Evolutionary conservation across 768 basidiomycete species (phyloP).

Genomic region (Calvatia gigantea): DNA sequence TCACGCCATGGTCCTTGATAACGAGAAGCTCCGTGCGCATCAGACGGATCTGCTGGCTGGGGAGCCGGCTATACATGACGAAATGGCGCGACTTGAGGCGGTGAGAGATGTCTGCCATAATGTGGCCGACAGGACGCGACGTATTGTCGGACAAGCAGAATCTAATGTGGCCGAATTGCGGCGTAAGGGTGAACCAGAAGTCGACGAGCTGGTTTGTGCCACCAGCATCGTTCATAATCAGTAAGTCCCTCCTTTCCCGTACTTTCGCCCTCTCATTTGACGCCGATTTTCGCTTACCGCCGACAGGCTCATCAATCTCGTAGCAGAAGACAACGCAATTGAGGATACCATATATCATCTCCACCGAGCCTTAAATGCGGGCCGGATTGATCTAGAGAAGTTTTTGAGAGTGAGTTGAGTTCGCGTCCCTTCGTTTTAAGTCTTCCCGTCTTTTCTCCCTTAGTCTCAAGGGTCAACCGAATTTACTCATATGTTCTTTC

Average conservation of each 20-base stretch:
- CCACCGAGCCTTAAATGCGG: constrained; percentile 86
- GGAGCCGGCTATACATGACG: constrained; percentile 92
- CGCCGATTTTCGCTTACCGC: constrained; percentile 13
- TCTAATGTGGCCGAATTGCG: constrained; percentile 73
- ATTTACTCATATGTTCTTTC: constrained; percentile 1
- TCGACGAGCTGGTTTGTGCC: constrained; percentile 95
- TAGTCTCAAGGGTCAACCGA: constrained; percentile 7
- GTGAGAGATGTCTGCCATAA: constrained; percentile 87
- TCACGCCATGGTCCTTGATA: constrained; percentile 58
- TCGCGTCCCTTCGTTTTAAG: constrained; percentile 12
- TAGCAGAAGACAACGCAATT: constrained; percentile 99
- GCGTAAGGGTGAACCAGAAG: constrained; percentile 84
- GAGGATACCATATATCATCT: constrained; percentile 98
- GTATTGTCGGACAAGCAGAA: constrained; percentile 64
- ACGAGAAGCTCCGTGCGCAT: constrained; percentile 75
- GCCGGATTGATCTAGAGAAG: constrained; percentile 89
- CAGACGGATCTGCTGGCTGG: constrained; percentile 85
- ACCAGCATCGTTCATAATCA: constrained; percentile 97
- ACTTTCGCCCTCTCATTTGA: constrained; percentile 5
- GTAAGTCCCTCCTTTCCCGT: constrained; percentile 41
- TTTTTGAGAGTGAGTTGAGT: constrained; percentile 75
- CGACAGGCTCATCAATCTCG: constrained; percentile 82
- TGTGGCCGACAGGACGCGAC: constrained; percentile 66
- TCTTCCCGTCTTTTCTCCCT: constrained; percentile 1
- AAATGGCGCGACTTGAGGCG: constrained; percentile 92